Evolutionary conservation across 2,329 filamentous ascomycete species (phyloP), one percentile per base, ranked within the genome.

Genomic region (Amauroascus niger): DNA sequence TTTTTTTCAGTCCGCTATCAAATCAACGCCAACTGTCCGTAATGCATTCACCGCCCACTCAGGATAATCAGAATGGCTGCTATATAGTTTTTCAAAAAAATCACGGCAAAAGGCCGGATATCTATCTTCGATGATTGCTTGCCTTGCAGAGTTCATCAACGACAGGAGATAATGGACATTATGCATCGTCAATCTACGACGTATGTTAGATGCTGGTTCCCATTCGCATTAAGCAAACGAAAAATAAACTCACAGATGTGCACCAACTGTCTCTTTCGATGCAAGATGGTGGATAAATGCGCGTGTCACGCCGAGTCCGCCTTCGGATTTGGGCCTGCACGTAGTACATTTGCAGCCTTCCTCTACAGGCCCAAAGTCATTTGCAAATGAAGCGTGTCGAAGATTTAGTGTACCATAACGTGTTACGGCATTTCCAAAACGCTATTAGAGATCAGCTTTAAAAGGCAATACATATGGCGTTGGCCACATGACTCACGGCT

Each of bases 341-440:
- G 84, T 88, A 33, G 77, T 76, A 67, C 93, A 98, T 6, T 76
- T 79, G 66, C 93, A 98, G 13, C 81, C 87, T 53, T 86, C 79
- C 66, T 96, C 88, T 33, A 98, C 79, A 0, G 91, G 87, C 0
- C 79, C 74, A 66, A 95, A 95, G 69, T 97, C 91, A 57, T 80
- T 73, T 0, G 87, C 82, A 65, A 83, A 96, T 43, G 76, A 76
- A 24, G 83, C 79, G 66, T 91, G 83, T 57, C 87, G 84, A 45
- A 98, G 74, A 67, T 95, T 96, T 44, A 96, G 73, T n/a, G 88
- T 80, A 9, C 93, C 94, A 40, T 76, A 63, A 53, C 81, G 79
- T 1, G 91, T 96, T 55, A 98, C 81, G 35, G 91, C 93, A 65
- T 96, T 96, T 56, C 94, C 93, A 65, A 98, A 98, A 32, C 93